phyloP scores from a whole-genome alignment of 371 early-diverging fungal species.

The Mortierella sp. region DNA sequence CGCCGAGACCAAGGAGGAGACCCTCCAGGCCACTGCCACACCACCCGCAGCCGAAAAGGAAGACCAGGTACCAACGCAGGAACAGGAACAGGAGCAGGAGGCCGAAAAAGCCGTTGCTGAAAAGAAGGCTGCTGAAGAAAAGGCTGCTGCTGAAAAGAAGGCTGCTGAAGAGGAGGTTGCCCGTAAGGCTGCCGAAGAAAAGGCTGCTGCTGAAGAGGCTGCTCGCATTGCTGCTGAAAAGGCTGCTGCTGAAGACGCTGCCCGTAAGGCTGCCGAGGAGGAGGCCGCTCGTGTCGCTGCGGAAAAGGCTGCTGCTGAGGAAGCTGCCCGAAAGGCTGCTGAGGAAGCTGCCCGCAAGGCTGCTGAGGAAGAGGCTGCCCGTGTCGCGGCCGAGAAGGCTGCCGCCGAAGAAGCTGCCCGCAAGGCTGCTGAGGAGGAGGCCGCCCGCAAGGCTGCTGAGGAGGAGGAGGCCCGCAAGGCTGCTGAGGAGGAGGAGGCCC shows the following conservation, averaged over 20 bases:
- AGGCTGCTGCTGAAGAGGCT: neutral
- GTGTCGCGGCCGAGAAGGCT: conserved; percentile 12
- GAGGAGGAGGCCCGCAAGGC: conserved; percentile 15
- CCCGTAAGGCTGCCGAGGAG: conserved; percentile 15
- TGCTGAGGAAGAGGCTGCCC: neutral
- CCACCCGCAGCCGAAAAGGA: conserved; percentile 6
- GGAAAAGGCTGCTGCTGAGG: neutral
- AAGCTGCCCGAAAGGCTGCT: conserved; percentile 6
- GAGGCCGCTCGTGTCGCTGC: conserved; percentile 9
- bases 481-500: conserved; percentile 15
- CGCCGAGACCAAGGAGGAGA: conserved; percentile 18
- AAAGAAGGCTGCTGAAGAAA: conserved; percentile 2
- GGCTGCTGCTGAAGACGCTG: conserved; percentile 22
- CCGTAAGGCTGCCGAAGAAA: neutral
- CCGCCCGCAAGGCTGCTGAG: conserved; percentile 9
- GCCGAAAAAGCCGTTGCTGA: conserved; percentile 3
- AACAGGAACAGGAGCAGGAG: conserved; percentile 9
- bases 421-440: conserved; percentile 19
- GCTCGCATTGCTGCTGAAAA: conserved; percentile 6
- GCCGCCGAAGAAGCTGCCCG: conserved; percentile 17
- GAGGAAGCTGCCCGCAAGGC: conserved; percentile 10
- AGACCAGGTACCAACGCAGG: conserved; percentile 3
- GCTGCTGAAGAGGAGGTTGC: conserved; percentile 2
- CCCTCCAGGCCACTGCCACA: conserved; percentile 4
- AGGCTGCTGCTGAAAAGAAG: neutral